Base-by-base conservation (phyloP, 2,329 filamentous ascomycete species). In the Cladosporium sp. region DNA sequence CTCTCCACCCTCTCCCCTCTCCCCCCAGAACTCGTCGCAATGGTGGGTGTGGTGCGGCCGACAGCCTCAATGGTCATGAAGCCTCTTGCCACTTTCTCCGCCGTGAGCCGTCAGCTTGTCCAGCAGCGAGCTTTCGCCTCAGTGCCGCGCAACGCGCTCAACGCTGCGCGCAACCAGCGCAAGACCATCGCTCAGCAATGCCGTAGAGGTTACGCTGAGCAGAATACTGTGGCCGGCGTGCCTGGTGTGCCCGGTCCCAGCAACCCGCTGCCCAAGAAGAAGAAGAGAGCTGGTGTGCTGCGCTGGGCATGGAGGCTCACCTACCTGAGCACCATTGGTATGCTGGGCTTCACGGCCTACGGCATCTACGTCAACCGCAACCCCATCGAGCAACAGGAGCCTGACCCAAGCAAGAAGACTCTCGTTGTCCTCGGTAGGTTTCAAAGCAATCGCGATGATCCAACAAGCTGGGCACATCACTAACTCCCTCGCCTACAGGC, bases 371-470 rank as follows among this genome's bases (percentile, higher is more conserved):
- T 89, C 59, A 88, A 91, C 77, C 89, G 92, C 73, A 86, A 96
- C 79, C 94, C 94, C 11, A 84, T 85, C 49, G 90, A 93, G 63
- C 95, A 98, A 82, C 81, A 85, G 66, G 83, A 87, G 69, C 88
- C 91, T 21, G 92, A 97, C 79, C 91, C 93, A 64, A 85, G 77
- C 74, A 99, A 98, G 90, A 99, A 99, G 87, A 99, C 93, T 13
- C 85, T 99, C 65, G 95, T 99, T 56, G 88, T 99, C 71, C 86
- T 99, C 64, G 95, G 95, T 97, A 87, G 62, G 75, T 68, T 30
- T 36, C 10, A 23, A 26, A 39, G 39, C 63, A 21, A 25, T n/a
- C 34, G 56, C 36, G 56, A 39, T 2, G 14, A 18, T 3, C 62
- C 64, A 28, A 28, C 10, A 25, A 56, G 34, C 49, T 62, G 65